Evolutionary conservation across 2,329 filamentous ascomycete genomes (phyloP), one percentile per base, ranked within the genome.

Genomic region (Ophiocordyceps unilateralis): DNA sequence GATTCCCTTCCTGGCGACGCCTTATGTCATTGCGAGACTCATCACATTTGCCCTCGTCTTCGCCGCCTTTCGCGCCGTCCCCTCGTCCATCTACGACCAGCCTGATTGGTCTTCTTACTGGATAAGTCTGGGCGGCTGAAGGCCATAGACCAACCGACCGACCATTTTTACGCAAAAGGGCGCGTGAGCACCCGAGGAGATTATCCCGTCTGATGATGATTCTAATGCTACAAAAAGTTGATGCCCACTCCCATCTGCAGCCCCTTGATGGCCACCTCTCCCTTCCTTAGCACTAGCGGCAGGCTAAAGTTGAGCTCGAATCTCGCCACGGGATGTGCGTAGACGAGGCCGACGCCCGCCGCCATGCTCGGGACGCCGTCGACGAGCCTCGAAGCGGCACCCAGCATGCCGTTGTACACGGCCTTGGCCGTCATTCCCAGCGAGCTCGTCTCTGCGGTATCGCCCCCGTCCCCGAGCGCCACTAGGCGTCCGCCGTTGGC

Each of bases 281-380:
- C 87, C 49, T 74, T 80, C 45, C 91, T 74, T 54, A 86, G 61
- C 17, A 89, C 80, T 46, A 98, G 60, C 1, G 91, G 91, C 50
- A 98, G 61, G 53, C 83, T 87, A 58, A 98, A 94, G 63, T 98
- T 98, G 51, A 98, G 68, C 66, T 98, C 91, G 49, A 98, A 95
- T 44, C 91, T 69, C 11, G 91, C 91, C 19, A 89, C 81, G 0
- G 88, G 88, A 55, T 96, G 89, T 4, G 88, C 91, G 58, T 98
- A 98, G 1, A 98, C 88, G 20, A 98, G 66, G 1, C 91, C 91
- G 12, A 95, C 64, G 22, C 91, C 91, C 1, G 86, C 89, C 2
- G 89, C 82, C 28, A 87, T 68, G 57, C 85, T 95, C 0, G 91
- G 91, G 23, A 87, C 61, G 4, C 84, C 86, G 43, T 78, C 81